These are phyloP conservation scores for Mucor irregularis DNA, from an alignment of 371 early-diverging fungal species.

Conservation along the genomic window DNA sequence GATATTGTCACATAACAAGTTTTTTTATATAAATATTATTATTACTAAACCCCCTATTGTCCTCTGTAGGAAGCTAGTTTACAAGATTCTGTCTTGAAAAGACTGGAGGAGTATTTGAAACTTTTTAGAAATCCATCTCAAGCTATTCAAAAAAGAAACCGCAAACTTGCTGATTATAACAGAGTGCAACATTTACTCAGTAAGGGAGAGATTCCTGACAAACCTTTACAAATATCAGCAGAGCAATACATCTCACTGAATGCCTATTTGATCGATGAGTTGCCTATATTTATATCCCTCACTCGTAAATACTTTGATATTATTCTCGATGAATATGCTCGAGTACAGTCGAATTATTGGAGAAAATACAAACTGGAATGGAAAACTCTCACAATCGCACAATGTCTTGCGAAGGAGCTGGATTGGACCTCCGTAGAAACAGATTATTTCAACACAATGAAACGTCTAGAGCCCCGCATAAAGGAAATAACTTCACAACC, in stretches of 20 bases:
- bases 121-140: slow-evolving; percentile 71
- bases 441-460: slow-evolving; percentile 26
- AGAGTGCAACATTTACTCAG: slow-evolving; percentile 58
- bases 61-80: slow-evolving; percentile 25
- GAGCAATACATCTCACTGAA: slow-evolving; percentile 74
- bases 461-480: slow-evolving; percentile 39
- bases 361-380: slow-evolving; percentile 40
- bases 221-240: slow-evolving; percentile 69
- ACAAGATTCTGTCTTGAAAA: slow-evolving; percentile 48
- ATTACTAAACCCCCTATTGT: too few species aligned
- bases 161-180: slow-evolving; percentile 78
- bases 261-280: slow-evolving; percentile 75
- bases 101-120: slow-evolving; percentile 59
- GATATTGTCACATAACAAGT: neutral
- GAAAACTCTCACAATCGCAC: slow-evolving; percentile 24
- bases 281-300: slow-evolving; percentile 68
- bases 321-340: slow-evolving; percentile 57
- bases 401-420: slow-evolving; percentile 7
- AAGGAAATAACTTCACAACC: neutral
- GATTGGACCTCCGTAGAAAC: slow-evolving; percentile 4
- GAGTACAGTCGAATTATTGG: slow-evolving; percentile 34
- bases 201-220: slow-evolving; percentile 65
- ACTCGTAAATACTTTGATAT: slow-evolving; percentile 65
- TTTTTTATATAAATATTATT: slow-evolving; percentile 4
- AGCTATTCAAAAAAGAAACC: slow-evolving; percentile 75